Evolutionary conservation across 129 eudicot species (phyloP), one percentile per base, ranked within the genome.

Genomic region (Ambrosia artemisiifolia): DNA sequence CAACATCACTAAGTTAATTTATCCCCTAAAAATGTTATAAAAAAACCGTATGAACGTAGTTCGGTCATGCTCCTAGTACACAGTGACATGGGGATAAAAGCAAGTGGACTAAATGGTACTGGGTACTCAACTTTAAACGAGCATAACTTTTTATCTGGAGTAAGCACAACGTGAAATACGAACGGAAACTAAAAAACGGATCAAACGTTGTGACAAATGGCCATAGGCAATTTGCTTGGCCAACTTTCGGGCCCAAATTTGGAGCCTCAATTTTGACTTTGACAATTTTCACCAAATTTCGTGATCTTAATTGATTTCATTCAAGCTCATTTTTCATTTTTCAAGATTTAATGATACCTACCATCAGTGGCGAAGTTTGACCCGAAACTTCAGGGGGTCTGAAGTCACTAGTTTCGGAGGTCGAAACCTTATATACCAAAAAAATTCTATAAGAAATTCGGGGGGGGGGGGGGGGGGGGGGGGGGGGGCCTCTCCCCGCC

Each of bases 1-100:
- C 20, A 70, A 36, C 51, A 76, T 40, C 36, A 30, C n/a, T 33
- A 49, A 46, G 69, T 60, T 59, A 18, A 70, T 34, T 70, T 62
- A 49, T 18, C 32, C 46, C 50, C n/a, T 16, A 35, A 62, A 74
- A 35, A 3, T 34, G 11, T n/a, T n/a, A n/a, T 24, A 24, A 24
- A 24, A 24, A 51, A 51, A 16, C 10, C 20, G 4, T 51, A 17
- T 17, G 30, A 51, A 17, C 28, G 6, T 50, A n/a, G 57, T n/a
- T 50, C 24, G n/a, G 5, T 50, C 57, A 50, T 16, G 42, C 42
- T 36, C 42, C 1, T 36, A 24, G 28, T 51, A 2, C 24, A 16
- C 16, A 51, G 28, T 2, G 30, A 51, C 8, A 51, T 0, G 3
- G 28, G 24, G 59, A 51, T 51, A 51, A 14, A 49, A 14, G 10